Base-by-base conservation (phyloP, 331 rosid species). In the Arachis monticola region DNA sequence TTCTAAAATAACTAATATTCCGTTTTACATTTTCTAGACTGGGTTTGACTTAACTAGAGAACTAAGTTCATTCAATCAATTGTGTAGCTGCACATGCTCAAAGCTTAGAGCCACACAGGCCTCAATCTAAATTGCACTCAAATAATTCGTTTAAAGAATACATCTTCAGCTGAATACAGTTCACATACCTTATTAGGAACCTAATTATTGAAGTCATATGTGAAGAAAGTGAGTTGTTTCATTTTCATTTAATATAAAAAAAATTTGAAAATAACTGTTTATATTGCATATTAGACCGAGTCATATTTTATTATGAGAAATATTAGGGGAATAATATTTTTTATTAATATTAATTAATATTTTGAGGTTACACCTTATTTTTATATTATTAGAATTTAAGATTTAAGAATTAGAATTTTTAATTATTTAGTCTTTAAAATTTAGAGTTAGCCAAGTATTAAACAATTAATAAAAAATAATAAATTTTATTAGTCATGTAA, bases 131-230 rank as follows among this genome's bases (percentile, higher is more conserved):
- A 42, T 63, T 32, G 40, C 66, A 46, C 38, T 44, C 62, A 61
- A 68, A 80, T 67, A 2, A 68, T 67, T 79, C 41, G 48, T 38
- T 40, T 35, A 58, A 65, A 74, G 80, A 66, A 74, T 51, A 67
- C 5, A 30, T 60, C 53, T 64, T 40, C 35, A 47, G 62, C 10
- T 67, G 17, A 67, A 73, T 32, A 68, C 79, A 51, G 67, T 67
- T 73, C 79, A 67, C 71, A 60, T 52, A 60, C 27, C 27, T 22
- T 44, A 42, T 48, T 60, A 58, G 51, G 52, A 44, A 42, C 57
- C 65, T 42, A 13, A 73, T 79, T 67, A 73, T 59, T 73, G 14
- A 48, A 58, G 61, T 46, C 69, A 64, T 52, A 30, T 52, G 62
- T 11, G 12, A 35, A 35, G 14, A 13, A 51, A 48, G 41, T 14